Conservation (phyloP, 805 yeast genomes). For the Hanseniaspora pseudoguilliermondii region DNA sequence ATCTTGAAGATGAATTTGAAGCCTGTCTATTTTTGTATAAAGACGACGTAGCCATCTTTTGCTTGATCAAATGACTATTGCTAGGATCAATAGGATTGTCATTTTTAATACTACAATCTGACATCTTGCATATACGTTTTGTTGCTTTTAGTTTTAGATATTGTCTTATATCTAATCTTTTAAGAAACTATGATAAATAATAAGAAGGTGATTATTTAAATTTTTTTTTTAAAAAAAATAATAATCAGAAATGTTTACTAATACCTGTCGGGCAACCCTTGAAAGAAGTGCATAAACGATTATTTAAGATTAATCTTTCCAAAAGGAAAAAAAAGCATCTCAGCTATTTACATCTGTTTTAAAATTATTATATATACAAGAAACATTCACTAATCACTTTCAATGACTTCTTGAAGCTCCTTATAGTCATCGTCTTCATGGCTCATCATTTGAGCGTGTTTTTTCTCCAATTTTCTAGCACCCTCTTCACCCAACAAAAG, state of each 20-base stretch:
- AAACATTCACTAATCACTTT: background rate
- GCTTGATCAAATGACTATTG: conserved; percentile 4
- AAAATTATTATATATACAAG: background rate
- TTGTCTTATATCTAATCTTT: background rate
- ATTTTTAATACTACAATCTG: background rate
- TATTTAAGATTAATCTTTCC: background rate
- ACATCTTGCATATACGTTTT: background rate
- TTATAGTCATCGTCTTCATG: background rate
- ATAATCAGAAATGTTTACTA: background rate
- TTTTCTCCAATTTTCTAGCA: conserved; percentile 20
- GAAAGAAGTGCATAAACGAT: background rate
- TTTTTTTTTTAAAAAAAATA: background rate
- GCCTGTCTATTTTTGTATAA: background rate
- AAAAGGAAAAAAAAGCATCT: background rate
- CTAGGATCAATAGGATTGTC: background rate
- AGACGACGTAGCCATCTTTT: background rate
- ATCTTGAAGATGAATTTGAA: background rate
- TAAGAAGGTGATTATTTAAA: too few relatives aligned
- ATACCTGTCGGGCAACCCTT: background rate
- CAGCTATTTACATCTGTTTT: too few relatives aligned
- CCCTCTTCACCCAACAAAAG: conserved; percentile 53
- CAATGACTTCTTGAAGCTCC: conserved; percentile 1
- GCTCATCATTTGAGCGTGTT: conserved; percentile 4
- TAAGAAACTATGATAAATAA: too few relatives aligned
- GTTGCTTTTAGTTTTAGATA: background rate